Evolutionary conservation across 1,284 basidiomycete genomes (phyloP), one percentile per base, ranked within the genome.

Genomic region (Testicularia cyperi): DNA sequence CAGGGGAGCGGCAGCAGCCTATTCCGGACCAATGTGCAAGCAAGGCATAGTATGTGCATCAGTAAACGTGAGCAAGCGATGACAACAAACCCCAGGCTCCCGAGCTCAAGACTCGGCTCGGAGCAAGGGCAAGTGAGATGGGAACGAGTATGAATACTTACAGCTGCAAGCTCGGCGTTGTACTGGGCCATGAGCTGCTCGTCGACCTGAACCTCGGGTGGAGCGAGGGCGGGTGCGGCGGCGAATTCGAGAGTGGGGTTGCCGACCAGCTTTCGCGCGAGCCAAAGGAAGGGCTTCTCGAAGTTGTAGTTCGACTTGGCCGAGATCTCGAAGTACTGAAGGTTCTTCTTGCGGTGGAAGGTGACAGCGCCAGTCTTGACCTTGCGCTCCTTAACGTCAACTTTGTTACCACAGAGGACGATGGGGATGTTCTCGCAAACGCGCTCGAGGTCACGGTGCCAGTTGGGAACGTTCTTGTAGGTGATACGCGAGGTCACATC

Each of bases 281-380:
- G 84, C 95, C 95, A 98, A 64, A 98, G 85, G 90, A 98, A 98
- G 38, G 95, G 95, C 81, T 98, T 97, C 82, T 99, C 95, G 77
- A 98, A 98, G 84, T 99, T 99, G 82, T 98, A 99, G 84, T 99
- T 99, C 42, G 91, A 96, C 81, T 98, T 98, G 63, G 95, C 95
- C 5, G 92, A 97, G 75, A 99, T 98, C 78, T 99, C 95, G 78
- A 94, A 98, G 84, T 99, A 99, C 79, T 98, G 95, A 52, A 99
- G 84, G 82, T 95, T 97, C 85, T 99, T 99, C 88, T 99, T 99
- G 78, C 95, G 85, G 84, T 98, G 95, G 88, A 98, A 99, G 48
- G 95, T 99, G 54, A 98, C 94, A 44, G 88, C 86, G 45, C 88
- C 90, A 28, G 94, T 98, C 85, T 98, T 99, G 68, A 99, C 95